Base-by-base conservation (phyloP, 305 asterid genomes). In the Fraxinus sp. region DNA sequence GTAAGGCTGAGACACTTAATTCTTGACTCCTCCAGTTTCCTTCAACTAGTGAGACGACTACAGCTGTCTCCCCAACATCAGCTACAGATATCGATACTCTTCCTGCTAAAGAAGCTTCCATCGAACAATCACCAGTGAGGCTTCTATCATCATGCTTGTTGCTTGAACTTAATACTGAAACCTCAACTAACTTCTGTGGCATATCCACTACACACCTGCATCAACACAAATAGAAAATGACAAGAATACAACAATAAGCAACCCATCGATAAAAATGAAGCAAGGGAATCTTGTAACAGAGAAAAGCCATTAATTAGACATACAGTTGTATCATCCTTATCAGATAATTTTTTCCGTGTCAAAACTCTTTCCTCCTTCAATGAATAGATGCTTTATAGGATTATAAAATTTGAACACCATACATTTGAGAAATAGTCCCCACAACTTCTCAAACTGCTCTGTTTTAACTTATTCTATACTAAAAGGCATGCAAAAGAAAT, bases 61-160 rank as follows among this genome's bases (percentile, higher is more conserved):
- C 87, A 86, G 97, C 97, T 16, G 99, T 93, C 93, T 95, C 98
- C 79, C 97, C 96, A 82, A 86, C 97, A 89, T 89, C 98, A 83
- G 98, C 97, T 86, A 92, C 87, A 87, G 96, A 89, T 20, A 94
- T 93, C 28, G 91, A 90, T 84, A 94, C 90, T 85, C 95, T 90
- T 81, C 97, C 95, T 32, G 93, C 85, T 73, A 91, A 91, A 85
- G 93, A 85, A 84, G 88, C 90, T 81, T 90, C 94, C 7, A 78
- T 82, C 72, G 80, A 82, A 80, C 77, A 85, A 82, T 85, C 85
- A 76, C 86, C 82, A 79, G 78, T 83, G 57, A 80, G 85, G 81
- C 76, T 79, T 80, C 80, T 96, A 74, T 84, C 79, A 75, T 84
- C 86, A 62, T 77, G 84, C 79, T 90, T 91, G 88, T 77, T 83